Base-by-base conservation (phyloP, 805 yeast species). In the Lipomyces japonicus region DNA sequence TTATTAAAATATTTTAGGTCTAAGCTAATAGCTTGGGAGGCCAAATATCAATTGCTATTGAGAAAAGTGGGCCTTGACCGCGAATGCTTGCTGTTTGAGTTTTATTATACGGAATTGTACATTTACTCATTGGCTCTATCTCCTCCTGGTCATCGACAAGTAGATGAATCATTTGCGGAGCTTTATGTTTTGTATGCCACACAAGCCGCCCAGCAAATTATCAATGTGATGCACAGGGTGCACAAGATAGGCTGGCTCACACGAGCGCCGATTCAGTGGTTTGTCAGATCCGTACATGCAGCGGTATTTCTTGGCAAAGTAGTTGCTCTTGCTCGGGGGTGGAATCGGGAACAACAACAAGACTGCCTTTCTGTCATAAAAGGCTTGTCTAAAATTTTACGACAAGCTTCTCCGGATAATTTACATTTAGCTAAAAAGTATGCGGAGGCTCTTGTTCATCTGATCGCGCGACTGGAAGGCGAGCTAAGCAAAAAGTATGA, bases 231-330 rank as follows among this genome's bases (percentile, higher is more conserved):
- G 3, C 79, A 78, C 48, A 69, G 93, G 35, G 80, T 88, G 4
- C 86, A 83, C 60, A 59, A 54, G 12, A 68, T 84, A 51, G 78
- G 76, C 51, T 69, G 83, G 72, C 69, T 88, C 46, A 73, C 80
- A 50, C 84, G 75, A 63, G 87, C 89, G 82, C 96, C 97, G 1
- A 89, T 88, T n/a, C 72, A 96, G 55, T 89, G 96, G 95, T 81
- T 85, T 4, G 84, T 86, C 0, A 74, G 95, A 45, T 80, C 88
- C 24, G 89, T 90, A 19, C 79, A 91, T 60, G 86, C 96, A 0
- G 88, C 88, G 10, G 93, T 96, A 1, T 90, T 89, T 64, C 76
- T 91, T 46, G 93, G 91, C 12, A 91, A 90, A 67, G 86, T 95
- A 62, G 81, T 86, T 25, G 53, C 67, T 34, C 52, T 67, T 32